Base-by-base conservation (phyloP, 371 early-diverging fungal species). In the Lichtheimia hyalospora region DNA sequence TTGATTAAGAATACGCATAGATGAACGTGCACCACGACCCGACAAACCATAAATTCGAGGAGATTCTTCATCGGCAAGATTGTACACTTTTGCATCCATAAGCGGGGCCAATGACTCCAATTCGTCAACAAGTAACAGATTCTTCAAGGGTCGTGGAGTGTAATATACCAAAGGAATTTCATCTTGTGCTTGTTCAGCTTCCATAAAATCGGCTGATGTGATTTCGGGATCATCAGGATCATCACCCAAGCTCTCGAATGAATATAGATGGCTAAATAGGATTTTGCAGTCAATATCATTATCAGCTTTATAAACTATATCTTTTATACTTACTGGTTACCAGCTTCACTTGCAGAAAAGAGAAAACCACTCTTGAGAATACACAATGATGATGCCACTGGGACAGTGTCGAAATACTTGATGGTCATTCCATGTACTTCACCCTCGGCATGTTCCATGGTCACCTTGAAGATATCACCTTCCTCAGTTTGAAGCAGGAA, bases 381-480 rank as follows among this genome's bases (percentile, higher is more conserved):
- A 56, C 89, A 86, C 48, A 97, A 72, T n/a, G 87, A 75, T 27
- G 84, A 74, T 3, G 96, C 84, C 3, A 91, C 84, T 3, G 96
- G 92, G 6, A 98, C 83, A 0, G 96, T 95, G 64, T 98, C 97
- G 75, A 96, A 98, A 63, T 97, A 98, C 68, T 92, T 92, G 68
- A 98, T 90, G 18, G 83, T 83, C 66, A 94, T 70, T 3, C 77
- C 81, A 25, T 75, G 74, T 3, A 91, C 91, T 27, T 64, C 70
- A 41, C 88, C 93, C 1, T 85, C 83, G 1, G 77, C 82, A 62
- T 89, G 89, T 42, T 94, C 94, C 73, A 97, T 85, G 1, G 93
- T 91, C 40, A 98, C 80, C 73, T 96, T 97, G 83, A 91, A 98
- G 50, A 99, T 69, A 74, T 98, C 97, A 39, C 99, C 98, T 51